Percentiles rank a stretch among this genome's conserved stretches.
Conservation (phyloP, 345 rosid species). For the Rhizophora apiculata region DNA sequence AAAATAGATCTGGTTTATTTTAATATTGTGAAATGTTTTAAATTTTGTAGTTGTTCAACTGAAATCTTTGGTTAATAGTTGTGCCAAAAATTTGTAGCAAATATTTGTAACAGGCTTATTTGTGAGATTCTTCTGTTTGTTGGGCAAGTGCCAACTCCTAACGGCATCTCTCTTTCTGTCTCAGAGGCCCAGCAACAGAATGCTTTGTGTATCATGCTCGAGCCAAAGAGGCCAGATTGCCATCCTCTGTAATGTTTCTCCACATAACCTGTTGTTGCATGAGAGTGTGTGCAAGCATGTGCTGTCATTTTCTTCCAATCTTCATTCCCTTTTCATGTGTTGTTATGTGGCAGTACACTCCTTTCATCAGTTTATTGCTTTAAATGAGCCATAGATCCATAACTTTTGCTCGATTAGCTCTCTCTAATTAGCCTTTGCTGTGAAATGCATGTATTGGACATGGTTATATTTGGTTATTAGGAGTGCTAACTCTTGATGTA, state of each 20-base stretch:
- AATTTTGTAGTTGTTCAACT: neutral
- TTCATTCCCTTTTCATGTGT: too few relatives aligned
- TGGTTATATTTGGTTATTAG: too few relatives aligned
- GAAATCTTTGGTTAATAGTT: neutral
- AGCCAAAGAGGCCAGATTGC: conserved; percentile 60
- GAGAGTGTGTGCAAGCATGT: too few relatives aligned
- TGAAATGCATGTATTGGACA: too few relatives aligned
- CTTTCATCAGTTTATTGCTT: neutral
- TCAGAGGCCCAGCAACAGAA: conserved; percentile 95
- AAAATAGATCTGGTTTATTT: neutral
- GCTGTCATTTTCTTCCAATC: too few relatives aligned
- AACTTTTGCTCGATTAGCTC: neutral
- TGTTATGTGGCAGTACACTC: neutral
- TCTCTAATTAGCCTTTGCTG: neutral
- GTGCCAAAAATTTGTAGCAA: neutral
- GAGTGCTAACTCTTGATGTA: too few relatives aligned
- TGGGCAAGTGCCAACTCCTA: neutral
- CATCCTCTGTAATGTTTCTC: conserved; percentile 44
- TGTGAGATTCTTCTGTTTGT: neutral
- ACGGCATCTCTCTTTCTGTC: conserved; percentile 21
- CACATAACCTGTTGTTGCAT: conserved; percentile 10
- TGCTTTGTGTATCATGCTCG: conserved; percentile 89
- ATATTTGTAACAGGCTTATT: neutral
- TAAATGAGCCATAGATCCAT: neutral
- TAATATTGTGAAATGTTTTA: neutral